Evolutionary conservation across 1,284 basidiomycete genomes (phyloP).

Genomic region (Gomphus sp.): DNA sequence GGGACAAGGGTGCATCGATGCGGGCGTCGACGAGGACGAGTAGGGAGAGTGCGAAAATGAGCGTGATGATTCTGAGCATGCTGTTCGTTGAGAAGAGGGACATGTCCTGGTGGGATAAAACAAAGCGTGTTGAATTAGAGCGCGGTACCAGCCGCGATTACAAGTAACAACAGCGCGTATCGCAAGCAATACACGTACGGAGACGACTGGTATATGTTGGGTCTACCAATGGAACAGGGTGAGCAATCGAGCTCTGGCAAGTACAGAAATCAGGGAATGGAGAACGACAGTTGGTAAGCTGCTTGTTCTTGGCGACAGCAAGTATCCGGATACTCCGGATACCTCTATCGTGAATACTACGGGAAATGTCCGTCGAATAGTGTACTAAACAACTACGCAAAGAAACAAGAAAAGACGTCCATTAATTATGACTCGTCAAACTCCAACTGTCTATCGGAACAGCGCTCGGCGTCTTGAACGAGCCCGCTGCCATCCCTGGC

Average conservation of each 20-base stretch:
- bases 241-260: slow-evolving; percentile 1
- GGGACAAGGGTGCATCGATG: neutral
- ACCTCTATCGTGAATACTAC: neutral
- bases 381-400: neutral
- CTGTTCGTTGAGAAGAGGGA: neutral
- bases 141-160: neutral
- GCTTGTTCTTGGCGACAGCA: neutral
- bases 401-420: neutral
- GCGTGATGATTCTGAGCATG: slow-evolving; percentile 30
- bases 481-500: slow-evolving; percentile 47
- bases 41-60: slow-evolving; percentile 49
- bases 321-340: neutral
- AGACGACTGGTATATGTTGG: neutral
- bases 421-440: slow-evolving; percentile 57
- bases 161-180: neutral
- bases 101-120: neutral
- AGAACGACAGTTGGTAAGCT: neutral
- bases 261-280: neutral
- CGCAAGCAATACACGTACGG: neutral
- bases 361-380: neutral
- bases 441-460: slow-evolving; percentile 54
- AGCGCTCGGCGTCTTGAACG: slow-evolving; percentile 54
- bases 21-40: slow-evolving; percentile 42
- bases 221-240: neutral
- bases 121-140: too few relatives aligned